Percentiles rank a stretch among this genome's conserved stretches.
These are phyloP conservation scores for Crithidia brevicula DNA, from an alignment of 208 protist genomes.

Conservation along the genomic window DNA sequence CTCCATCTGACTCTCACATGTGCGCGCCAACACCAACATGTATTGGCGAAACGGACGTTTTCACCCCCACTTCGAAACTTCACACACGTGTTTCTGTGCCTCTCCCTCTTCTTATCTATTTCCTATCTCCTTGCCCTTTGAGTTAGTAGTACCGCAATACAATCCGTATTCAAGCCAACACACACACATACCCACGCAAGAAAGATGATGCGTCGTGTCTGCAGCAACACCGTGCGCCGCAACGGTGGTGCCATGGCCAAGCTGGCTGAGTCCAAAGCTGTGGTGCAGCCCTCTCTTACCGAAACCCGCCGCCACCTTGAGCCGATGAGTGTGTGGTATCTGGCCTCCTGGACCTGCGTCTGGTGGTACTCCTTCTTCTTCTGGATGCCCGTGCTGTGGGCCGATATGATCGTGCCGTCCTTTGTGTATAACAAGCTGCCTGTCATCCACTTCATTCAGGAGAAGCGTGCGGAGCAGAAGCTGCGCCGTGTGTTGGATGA, in stretches of 20 bases:
- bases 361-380: conserved; percentile 93
- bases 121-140: background rate
- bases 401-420: conserved; percentile 83
- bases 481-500: conserved; percentile 85
- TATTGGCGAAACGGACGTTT: too few species aligned
- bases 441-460: conserved; percentile 88
- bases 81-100: background rate
- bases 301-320: conserved; percentile 77
- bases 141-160: background rate
- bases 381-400: conserved; percentile 88
- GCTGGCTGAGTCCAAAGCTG: conserved; percentile 34
- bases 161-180: background rate
- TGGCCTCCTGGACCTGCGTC: conserved; percentile 81
- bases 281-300: conserved; percentile 37
- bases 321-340: conserved; percentile 89
- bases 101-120: background rate
- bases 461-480: conserved; percentile 87
- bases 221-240: conserved; percentile 38
- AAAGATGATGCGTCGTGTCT: conserved; percentile 55
- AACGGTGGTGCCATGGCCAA: conserved; percentile 42
- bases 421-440: conserved; percentile 91
- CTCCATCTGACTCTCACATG: background rate
- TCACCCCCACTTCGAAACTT: background rate
- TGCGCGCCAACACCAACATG: too few species aligned
- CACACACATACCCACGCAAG: conserved; percentile 1